These are phyloP conservation scores for Penicillium sp. DNA, from an alignment of 2,329 filamentous ascomycete species.

Conservation along the genomic window DNA sequence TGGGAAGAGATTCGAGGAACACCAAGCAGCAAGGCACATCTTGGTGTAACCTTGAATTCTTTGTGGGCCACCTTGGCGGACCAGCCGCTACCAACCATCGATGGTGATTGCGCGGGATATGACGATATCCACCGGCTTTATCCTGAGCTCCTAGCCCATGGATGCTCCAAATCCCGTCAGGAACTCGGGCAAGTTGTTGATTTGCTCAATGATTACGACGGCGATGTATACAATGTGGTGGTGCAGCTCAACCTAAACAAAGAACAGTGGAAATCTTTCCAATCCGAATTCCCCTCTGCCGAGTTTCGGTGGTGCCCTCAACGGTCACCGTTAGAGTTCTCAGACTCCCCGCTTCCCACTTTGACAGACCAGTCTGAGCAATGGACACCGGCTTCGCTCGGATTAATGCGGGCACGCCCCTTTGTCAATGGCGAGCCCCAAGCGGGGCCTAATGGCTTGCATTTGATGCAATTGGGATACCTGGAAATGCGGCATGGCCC, in stretches of 20 bases:
- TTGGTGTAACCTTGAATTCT: conserved; percentile 11
- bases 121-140: conserved; percentile 26
- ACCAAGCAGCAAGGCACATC: conserved; percentile 13
- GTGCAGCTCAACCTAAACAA: neutral
- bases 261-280: neutral
- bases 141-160: conserved; percentile 27
- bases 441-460: conserved; percentile 22
- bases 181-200: conserved; percentile 30
- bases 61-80: conserved; percentile 18
- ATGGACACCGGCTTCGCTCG: conserved; percentile 28
- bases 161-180: conserved; percentile 31
- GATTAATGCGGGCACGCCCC: conserved; percentile 32
- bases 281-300: neutral
- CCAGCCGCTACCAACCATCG: conserved; percentile 25
- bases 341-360: conserved; percentile 12
- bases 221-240: conserved; percentile 14
- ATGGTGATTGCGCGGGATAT: conserved; percentile 26
- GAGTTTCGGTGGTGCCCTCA: conserved; percentile 37
- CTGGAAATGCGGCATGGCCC: conserved; percentile 25
- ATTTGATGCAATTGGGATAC: conserved; percentile 41
- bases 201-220: conserved; percentile 38
- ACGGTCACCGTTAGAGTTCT: conserved; percentile 35
- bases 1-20: conserved; percentile 21
- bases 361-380: conserved; percentile 10
- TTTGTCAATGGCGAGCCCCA: conserved; percentile 22